These are phyloP conservation scores for Aspergillus japonicus DNA, from an alignment of 2,329 filamentous ascomycete species.

Conservation along the genomic window DNA sequence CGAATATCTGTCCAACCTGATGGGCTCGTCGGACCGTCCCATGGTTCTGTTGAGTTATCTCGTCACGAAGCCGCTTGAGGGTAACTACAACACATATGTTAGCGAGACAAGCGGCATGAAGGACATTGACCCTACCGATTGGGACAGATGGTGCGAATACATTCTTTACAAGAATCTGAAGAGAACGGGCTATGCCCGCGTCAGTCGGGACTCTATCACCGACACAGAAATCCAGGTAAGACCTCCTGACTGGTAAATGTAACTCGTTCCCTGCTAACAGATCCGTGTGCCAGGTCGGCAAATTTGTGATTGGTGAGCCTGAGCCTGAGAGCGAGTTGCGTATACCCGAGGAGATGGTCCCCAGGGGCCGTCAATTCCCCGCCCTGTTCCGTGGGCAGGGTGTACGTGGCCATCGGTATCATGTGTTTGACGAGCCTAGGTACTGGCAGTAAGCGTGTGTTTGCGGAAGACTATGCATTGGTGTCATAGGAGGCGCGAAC, in stretches of 20 bases:
- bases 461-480: background rate
- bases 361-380: constrained; percentile 78
- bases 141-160: constrained; percentile 99
- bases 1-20: constrained; percentile 80
- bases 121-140: constrained; percentile 88
- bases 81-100: constrained; percentile 97
- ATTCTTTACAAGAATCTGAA: constrained; percentile 89
- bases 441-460: constrained; percentile 54
- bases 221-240: constrained; percentile 90
- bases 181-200: constrained; percentile 82
- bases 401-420: constrained; percentile 85
- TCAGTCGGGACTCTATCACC: constrained; percentile 87
- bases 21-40: constrained; percentile 78
- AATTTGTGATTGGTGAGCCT: constrained; percentile 79
- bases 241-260: background rate
- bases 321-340: constrained; percentile 64
- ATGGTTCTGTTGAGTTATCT: constrained; percentile 87
- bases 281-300: constrained; percentile 61
- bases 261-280: constrained; percentile 14
- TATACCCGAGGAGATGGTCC: constrained; percentile 70
- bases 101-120: constrained; percentile 85
- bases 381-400: constrained; percentile 79
- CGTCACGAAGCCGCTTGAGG: constrained; percentile 83
- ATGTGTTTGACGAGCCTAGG: constrained; percentile 90
- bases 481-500: background rate